Evolutionary conservation across 2,329 filamentous ascomycete species (phyloP), one percentile per base, ranked within the genome.

Genomic region (Ceratocystis variospora): DNA sequence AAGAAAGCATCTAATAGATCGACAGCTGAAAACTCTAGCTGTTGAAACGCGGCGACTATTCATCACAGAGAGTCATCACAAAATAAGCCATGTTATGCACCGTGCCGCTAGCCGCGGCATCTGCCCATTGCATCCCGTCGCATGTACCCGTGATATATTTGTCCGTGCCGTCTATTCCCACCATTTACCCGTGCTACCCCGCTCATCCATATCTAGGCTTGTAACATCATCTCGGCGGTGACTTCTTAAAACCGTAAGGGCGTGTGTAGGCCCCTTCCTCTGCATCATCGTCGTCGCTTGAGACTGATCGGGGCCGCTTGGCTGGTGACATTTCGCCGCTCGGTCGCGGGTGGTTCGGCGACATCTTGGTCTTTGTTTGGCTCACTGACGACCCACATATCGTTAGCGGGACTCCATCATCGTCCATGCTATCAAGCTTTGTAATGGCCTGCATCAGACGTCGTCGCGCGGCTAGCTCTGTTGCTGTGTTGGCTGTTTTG

Each of bases 401-500:
- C 1, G 57, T 10, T 4, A 66, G 45, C 17, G 66, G 66, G 2
- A 63, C 41, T 15, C 66, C 62, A 5, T 63, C 25, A 25, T 66
- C 67, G 33, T 67, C 62, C n/a, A 68, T 68, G 41, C 76, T 74
- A 12, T 80, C 79, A 19, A 85, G 72, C 44, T 75, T 75, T 3
- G 73, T 74, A 59, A 86, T 70, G 0, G 78, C 78, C 45, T 75
- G 75, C 8, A 79, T 79, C 44, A 86, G 73, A 19, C 76, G 78
- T 69, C 79, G 79, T 45, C 83, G 73, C 1, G 81, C 83, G 6
- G 78, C 77, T 12, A 85, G 75, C 71, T 86, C 83, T 4, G 77
- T 74, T 17, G 74, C 74, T 61, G 76, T 80, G 68, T 80, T 81
- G 64, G 80, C 78, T 2, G 71, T 72, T 2, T 75, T 74, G 1